Evolutionary conservation across 441 rosid genomes (phyloP).

Genomic region (Adansonia madagascariensis): DNA sequence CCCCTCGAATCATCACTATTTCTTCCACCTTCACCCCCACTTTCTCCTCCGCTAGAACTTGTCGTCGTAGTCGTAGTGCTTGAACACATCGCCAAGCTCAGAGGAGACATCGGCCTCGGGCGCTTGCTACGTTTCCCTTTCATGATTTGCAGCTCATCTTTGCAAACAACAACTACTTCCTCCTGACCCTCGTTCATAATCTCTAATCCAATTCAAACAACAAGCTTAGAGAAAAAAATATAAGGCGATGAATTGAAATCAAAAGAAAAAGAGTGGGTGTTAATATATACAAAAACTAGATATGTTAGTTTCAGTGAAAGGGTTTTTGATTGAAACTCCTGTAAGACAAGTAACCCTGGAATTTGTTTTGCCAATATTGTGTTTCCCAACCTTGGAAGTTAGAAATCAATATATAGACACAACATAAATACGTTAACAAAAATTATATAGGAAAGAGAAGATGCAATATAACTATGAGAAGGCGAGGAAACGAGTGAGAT

Average conservation of each 20-base stretch:
- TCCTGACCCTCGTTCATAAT: constrained; percentile 47
- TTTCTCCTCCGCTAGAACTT: constrained; percentile 10
- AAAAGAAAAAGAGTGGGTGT: not conserved
- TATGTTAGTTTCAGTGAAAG: not conserved
- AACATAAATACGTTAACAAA: constrained; percentile 28
- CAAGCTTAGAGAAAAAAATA: constrained; percentile 1
- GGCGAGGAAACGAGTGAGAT: constrained; percentile 60
- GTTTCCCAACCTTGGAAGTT: constrained; percentile 45
- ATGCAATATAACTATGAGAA: constrained; percentile 39
- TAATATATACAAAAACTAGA: not conserved
- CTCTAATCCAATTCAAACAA: constrained; percentile 12
- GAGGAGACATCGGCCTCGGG: constrained; percentile 39
- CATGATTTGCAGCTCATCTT: constrained; percentile 37
- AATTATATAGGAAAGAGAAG: constrained; percentile 25
- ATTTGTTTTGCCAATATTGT: constrained; percentile 41
- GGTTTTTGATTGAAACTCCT: not conserved
- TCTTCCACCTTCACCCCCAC: not conserved
- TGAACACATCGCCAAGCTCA: constrained; percentile 12
- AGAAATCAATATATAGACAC: constrained; percentile 27
- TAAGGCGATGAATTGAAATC: not conserved
- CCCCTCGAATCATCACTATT: constrained; percentile 17
- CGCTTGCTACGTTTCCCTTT: constrained; percentile 65
- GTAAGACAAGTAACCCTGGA: constrained; percentile 4
- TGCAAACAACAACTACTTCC: constrained; percentile 24
- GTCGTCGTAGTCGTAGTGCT: not conserved